Percentiles rank a stretch among this genome's conserved stretches.
Conservation (phyloP, 2,329 filamentous ascomycete genomes). For the Ascochyta rabiei region DNA sequence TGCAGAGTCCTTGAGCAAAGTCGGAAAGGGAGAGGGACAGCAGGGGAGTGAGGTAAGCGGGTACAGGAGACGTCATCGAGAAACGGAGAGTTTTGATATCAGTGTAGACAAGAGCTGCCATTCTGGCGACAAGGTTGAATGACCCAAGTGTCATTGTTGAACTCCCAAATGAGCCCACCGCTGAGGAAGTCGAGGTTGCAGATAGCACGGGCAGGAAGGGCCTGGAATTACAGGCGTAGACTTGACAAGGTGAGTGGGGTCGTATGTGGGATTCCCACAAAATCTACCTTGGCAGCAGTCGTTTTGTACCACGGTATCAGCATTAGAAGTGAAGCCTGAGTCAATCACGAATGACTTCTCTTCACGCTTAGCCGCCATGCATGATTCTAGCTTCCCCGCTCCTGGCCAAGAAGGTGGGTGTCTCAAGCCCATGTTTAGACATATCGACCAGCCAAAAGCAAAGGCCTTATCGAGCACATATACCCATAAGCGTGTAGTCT, state of each 20-base stretch:
- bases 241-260: neutral
- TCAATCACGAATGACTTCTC: neutral
- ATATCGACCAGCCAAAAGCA: too few relatives aligned
- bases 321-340: neutral
- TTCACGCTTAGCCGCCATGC: too few relatives aligned
- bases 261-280: neutral
- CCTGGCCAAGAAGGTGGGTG: too few relatives aligned
- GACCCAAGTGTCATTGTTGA: slow-evolving; percentile 56
- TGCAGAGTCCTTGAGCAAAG: slow-evolving; percentile 37
- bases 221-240: neutral
- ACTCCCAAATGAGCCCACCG: slow-evolving; percentile 51
- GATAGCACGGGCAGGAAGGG: slow-evolving; percentile 25
- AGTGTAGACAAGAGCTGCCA: slow-evolving; percentile 45
- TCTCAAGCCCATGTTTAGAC: too few relatives aligned
- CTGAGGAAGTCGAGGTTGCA: slow-evolving; percentile 52
- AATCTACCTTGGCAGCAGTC: neutral
- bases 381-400: too few relatives aligned
- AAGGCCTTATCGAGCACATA: too few relatives aligned
- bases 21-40: slow-evolving; percentile 21
- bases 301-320: neutral
- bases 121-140: slow-evolving; percentile 46
- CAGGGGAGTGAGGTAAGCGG: slow-evolving; percentile 34
- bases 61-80: neutral
- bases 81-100: slow-evolving; percentile 3
- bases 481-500: too few relatives aligned